phyloP scores from a whole-genome alignment of 1,284 basidiomycete species.

The Trametes versicolor region DNA sequence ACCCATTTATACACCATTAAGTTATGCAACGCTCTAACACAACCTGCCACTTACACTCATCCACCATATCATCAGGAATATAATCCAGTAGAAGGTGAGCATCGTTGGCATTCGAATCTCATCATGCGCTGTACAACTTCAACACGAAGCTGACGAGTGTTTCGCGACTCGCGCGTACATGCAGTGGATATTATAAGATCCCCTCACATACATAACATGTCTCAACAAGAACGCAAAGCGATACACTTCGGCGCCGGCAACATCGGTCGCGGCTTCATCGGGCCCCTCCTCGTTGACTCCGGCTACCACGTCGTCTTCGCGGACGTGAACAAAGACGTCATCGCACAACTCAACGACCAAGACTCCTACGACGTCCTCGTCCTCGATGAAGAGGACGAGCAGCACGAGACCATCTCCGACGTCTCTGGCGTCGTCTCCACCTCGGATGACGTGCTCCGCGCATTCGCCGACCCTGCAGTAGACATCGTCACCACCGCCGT shows the following conservation, averaged over 20 bases:
- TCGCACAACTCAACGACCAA: conserved; percentile 40
- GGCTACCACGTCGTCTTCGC: conserved; percentile 51
- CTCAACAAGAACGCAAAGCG: conserved; percentile 31
- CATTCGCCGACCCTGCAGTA: conserved; percentile 42
- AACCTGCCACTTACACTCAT: background rate
- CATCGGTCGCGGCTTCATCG: conserved; percentile 55
- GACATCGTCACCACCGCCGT: conserved; percentile 53
- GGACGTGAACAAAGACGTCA: conserved; percentile 41
- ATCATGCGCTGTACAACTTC: too few species aligned
- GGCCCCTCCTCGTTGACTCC: conserved; percentile 49
- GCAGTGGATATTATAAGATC: background rate
- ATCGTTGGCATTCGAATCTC: background rate
- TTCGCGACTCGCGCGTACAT: background rate
- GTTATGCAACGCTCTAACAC: background rate
- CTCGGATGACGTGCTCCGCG: conserved; percentile 41
- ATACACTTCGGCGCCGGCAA: conserved; percentile 52
- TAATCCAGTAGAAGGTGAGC: background rate
- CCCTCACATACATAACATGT: conserved; percentile 2
- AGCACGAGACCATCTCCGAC: conserved; percentile 37
- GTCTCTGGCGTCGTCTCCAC: conserved; percentile 47
- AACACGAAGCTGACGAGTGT: background rate
- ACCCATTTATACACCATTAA: background rate
- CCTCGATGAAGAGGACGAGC: conserved; percentile 37
- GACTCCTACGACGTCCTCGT: conserved; percentile 42
- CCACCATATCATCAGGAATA: background rate